Conservation (phyloP, 208 protist genomes). For the Trypanosomatidae sp. region DNA sequence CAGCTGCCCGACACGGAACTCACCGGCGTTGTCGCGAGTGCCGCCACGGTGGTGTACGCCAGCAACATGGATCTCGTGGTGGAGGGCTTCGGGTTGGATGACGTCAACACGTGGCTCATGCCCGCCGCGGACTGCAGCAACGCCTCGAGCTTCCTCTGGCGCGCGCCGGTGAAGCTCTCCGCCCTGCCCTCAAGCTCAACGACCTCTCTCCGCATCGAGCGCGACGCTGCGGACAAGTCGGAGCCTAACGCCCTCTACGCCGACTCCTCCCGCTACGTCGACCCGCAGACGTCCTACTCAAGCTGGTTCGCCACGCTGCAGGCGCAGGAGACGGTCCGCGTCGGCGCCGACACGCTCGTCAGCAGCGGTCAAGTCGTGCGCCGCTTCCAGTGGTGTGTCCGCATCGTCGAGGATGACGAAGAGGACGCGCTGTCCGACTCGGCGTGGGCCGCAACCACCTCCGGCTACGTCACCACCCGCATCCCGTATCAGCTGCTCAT, state of each 20-base stretch:
- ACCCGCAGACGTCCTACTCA: conserved; percentile 51
- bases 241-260: conserved; percentile 20
- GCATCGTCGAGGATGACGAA: conserved; percentile 32
- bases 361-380: conserved; percentile 29
- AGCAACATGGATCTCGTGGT: conserved; percentile 66
- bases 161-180: conserved; percentile 42
- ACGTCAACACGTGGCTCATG: conserved; percentile 45
- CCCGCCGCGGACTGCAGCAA: conserved; percentile 71
- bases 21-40: neutral
- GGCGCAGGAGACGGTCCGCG: conserved; percentile 42
- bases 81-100: conserved; percentile 64
- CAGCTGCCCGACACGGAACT: neutral
- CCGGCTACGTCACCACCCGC: conserved; percentile 45
- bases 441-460: neutral
- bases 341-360: conserved; percentile 30
- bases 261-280: conserved; percentile 50
- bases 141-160: conserved; percentile 69
- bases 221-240: too few relatives aligned
- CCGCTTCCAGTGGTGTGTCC: conserved; percentile 75
- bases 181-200: conserved; percentile 43
- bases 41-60: conserved; percentile 50
- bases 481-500: conserved; percentile 62
- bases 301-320: conserved; percentile 67
- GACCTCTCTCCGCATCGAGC: conserved; percentile 13
- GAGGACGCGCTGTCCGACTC: too few relatives aligned